These are phyloP conservation scores for Fraxinus anomala DNA, from an alignment of 257 asterid species.

Conservation along the genomic window DNA sequence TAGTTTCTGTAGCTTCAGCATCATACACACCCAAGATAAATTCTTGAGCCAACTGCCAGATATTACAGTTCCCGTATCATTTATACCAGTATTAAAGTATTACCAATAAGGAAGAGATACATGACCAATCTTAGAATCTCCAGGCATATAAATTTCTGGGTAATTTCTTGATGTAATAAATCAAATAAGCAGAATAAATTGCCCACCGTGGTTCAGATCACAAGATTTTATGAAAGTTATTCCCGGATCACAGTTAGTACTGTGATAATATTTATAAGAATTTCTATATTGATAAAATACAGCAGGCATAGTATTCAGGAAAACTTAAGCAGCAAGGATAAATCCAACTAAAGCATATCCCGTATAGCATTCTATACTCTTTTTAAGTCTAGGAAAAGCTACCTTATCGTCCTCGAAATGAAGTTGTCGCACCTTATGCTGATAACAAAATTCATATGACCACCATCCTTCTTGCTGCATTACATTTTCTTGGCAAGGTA, in stretches of 20 bases:
- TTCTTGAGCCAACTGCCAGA: constrained; percentile 75
- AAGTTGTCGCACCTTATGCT: constrained; percentile 72
- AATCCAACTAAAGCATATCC: not conserved
- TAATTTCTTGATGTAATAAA: not conserved
- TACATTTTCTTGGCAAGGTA: constrained; percentile 28
- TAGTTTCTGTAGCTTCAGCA: constrained; percentile 75
- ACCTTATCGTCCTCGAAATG: constrained; percentile 96
- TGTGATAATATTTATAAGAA: not conserved
- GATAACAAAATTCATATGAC: constrained; percentile 95
- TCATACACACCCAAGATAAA: constrained; percentile 84
- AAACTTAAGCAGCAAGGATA: not conserved
- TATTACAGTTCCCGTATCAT: constrained; percentile 18
- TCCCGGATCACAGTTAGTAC: not conserved
- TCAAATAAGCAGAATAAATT: not conserved
- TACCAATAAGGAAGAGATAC: not conserved
- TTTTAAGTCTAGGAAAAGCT: constrained; percentile 14
- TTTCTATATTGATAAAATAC: not conserved
- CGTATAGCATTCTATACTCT: not conserved
- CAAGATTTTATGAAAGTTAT: not conserved
- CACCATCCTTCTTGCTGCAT: constrained; percentile 99
- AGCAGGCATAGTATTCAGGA: not conserved
- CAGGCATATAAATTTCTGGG: not conserved
- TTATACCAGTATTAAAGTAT: constrained; percentile 10
- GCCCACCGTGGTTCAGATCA: not conserved
- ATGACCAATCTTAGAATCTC: not conserved